phyloP scores from a whole-genome alignment of 208 protist species.

The Novymonas esmeraldas region DNA sequence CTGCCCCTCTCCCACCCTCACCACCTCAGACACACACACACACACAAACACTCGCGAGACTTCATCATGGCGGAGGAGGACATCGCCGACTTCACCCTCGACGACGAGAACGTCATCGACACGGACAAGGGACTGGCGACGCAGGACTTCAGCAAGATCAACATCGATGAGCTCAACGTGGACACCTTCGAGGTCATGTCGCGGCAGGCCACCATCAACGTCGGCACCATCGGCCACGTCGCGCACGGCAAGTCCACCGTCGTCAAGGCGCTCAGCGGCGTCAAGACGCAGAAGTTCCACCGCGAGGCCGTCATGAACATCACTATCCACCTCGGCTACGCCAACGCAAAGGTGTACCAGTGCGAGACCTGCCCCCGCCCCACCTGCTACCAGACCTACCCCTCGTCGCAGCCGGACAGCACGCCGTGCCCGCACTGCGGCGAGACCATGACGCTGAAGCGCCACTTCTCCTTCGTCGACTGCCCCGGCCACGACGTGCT shows the following conservation, averaged over 20 bases:
- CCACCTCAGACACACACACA: too few species aligned
- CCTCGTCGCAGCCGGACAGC: conserved; percentile 90
- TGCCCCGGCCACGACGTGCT: conserved; percentile 99
- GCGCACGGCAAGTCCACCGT: conserved; percentile 99
- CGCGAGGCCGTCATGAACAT: conserved; percentile 99
- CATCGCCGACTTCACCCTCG: conserved; percentile 70
- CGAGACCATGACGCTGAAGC: conserved; percentile 69
- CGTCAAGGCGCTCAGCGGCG: conserved; percentile 98
- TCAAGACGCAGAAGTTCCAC: conserved; percentile 99
- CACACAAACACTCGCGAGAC: background rate
- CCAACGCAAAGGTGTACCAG: conserved; percentile 99
- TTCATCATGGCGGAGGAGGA: conserved; percentile 65
- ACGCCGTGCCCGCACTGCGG: conserved; percentile 77
- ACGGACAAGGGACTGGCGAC: conserved; percentile 56
- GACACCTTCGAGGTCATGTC: conserved; percentile 98
- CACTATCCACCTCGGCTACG: conserved; percentile 99
- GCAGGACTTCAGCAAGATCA: conserved; percentile 76
- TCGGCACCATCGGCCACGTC: conserved; percentile 99
- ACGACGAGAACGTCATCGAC: conserved; percentile 50
- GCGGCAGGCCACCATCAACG: conserved; percentile 99
- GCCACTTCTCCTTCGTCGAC: conserved; percentile 99
- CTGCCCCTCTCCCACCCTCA: too few species aligned
- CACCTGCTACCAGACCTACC: conserved; percentile 92
- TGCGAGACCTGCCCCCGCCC: conserved; percentile 91
- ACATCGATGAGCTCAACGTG: conserved; percentile 89